phyloP scores from a whole-genome alignment of 129 eudicot genomes.

The Kitagawia praeruptora region DNA sequence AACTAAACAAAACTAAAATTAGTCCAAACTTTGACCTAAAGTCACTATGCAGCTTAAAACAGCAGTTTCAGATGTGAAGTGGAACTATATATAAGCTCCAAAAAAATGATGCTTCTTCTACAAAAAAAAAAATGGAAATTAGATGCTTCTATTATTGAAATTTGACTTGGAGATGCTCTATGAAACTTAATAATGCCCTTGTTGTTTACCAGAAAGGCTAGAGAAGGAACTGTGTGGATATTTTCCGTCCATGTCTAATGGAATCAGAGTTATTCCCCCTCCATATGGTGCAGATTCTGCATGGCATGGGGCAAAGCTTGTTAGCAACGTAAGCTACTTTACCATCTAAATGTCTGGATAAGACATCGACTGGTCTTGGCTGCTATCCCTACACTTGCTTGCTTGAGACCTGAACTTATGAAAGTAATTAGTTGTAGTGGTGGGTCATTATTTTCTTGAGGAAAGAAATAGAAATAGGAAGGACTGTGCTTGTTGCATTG shows the following conservation, averaged over 20 bases:
- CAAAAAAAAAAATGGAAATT: not conserved
- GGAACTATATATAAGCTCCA: not conserved
- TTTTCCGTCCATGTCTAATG: constrained; percentile 55
- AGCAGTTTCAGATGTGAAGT: not conserved
- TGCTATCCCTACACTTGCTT: not conserved
- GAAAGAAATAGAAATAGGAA: not conserved
- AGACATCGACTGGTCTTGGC: not conserved
- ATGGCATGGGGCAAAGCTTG: constrained; percentile 92
- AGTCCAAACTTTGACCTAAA: not conserved
- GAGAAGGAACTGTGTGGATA: constrained; percentile 67
- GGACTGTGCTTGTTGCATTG: not conserved
- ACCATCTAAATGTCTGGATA: not conserved
- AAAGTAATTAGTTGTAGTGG: not conserved
- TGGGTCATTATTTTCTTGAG: not conserved
- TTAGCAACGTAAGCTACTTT: constrained; percentile 67
- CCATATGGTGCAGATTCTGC: constrained; percentile 86
- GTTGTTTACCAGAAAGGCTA: constrained; percentile 52
- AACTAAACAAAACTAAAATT: not conserved
- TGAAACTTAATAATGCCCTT: not conserved
- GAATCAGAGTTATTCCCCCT: constrained; percentile 75
- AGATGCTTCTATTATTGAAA: constrained; percentile 1
- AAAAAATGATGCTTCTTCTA: too few relatives aligned
- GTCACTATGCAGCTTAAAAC: not conserved
- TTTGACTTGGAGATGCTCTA: not conserved
- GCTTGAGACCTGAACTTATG: not conserved